Evolutionary conservation across 768 basidiomycete genomes (phyloP), one percentile per base, ranked within the genome.

Genomic region (Chlorophyllum brunneum): DNA sequence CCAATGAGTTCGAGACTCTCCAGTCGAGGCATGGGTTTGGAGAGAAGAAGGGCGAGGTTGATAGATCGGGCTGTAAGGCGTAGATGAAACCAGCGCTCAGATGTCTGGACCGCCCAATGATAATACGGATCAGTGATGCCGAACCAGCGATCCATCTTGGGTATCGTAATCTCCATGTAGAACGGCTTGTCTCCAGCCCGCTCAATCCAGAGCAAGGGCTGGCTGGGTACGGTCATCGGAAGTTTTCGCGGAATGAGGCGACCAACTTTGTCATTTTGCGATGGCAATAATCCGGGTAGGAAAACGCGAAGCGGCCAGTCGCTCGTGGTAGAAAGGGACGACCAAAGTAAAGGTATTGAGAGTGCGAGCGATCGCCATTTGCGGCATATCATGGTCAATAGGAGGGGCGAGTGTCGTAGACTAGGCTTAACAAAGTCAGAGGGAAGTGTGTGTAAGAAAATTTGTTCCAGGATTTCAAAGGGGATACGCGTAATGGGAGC

Each of bases 71-170:
- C 39, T 29, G 27, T 20, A 11, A 50, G 48, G 10, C 48, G 48
- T 27, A 50, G 48, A 5, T 50, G 48, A 40, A 40, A 40, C 48
- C 48, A 50, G 29, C 48, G 37, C 29, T 50, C 48, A 3, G 48
- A 50, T 22, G 37, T 50, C 24, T 41, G 38, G 16, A 33, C n/a
- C 3, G 41, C 48, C 48, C 48, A 50, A 18, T 27, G 37, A 22
- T 40, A 50, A 30, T 50, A 50, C 27, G 48, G 48, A 23, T 50
- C 48, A 23, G 11, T 8, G 5, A 18, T 39, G 38, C 38, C 39
- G 29, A 50, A 50, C 48, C 48, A 50, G 5, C 11, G 30, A 20
- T 40, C 38, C 7, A 18, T 27, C 38, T 50, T 39, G 48, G 48
- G 38, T 29, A 50, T 50, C 8, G 20, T 40, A 23, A 50, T 50